Evolutionary conservation across 2,329 filamentous ascomycete species (phyloP).

Genomic region (Emergomyces orientalis): DNA sequence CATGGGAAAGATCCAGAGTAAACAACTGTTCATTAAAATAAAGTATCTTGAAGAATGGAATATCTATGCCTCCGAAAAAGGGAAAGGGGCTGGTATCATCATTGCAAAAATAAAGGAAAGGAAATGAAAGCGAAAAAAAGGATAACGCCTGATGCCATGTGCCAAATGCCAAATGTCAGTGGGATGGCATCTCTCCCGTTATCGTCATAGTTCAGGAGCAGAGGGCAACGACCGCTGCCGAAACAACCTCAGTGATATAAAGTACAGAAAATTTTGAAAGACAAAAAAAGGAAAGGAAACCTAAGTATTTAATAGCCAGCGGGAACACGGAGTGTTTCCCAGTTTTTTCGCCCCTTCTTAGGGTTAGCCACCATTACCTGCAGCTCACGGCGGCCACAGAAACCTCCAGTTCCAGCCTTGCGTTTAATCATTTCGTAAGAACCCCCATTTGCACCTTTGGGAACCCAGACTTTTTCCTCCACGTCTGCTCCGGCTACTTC

Average conservation of each 20-base stretch:
- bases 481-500: conserved; percentile 49
- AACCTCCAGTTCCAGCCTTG: conserved; percentile 36
- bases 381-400: conserved; percentile 36
- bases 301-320: conserved; percentile 11
- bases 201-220: neutral
- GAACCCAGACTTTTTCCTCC: conserved; percentile 35
- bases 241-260: neutral
- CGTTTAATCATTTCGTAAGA: conserved; percentile 33
- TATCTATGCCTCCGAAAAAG: neutral
- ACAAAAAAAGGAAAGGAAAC: neutral
- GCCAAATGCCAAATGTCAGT: neutral
- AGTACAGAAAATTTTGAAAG: neutral
- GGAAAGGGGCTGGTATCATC: conserved; percentile 1
- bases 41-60: neutral
- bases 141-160: neutral
- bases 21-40: neutral
- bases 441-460: conserved; percentile 24
- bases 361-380: conserved; percentile 38
- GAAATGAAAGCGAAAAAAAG: neutral
- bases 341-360: conserved; percentile 36
- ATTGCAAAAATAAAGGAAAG: neutral
- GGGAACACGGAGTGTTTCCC: conserved; percentile 36
- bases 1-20: neutral
- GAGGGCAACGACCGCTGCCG: neutral
- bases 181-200: neutral